A percentile compares a stretch with the other conserved stretches of the same genome.
Evolutionary conservation across 1,284 basidiomycete genomes (phyloP).

Genomic region (Puccinia triticina): DNA sequence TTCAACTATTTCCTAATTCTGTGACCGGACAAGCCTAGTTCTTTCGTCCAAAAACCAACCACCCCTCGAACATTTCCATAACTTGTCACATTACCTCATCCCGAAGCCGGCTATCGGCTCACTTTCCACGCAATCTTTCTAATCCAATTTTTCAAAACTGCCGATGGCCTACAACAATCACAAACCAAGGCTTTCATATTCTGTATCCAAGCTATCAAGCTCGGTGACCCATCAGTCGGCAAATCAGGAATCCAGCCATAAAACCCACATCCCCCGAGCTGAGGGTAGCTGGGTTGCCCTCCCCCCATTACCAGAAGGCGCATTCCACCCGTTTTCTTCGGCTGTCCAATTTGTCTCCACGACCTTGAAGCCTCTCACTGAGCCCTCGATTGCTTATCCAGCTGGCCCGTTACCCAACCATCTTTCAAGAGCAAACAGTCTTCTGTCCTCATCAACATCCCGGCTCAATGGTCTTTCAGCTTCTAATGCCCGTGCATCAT

Average conservation of each 20-base stretch:
- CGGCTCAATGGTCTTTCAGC: neutral
- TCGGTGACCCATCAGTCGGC: neutral
- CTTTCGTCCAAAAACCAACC: neutral
- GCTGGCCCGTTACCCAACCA: constrained; percentile 28
- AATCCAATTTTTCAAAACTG: too few species aligned
- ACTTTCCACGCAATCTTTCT: too few species aligned
- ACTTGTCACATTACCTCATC: too few species aligned
- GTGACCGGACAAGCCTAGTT: neutral
- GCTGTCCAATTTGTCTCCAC: constrained; percentile 49
- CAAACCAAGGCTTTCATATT: neutral
- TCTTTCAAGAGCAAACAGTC: constrained; percentile 31
- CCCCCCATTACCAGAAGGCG: constrained; percentile 31
- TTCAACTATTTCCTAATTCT: neutral
- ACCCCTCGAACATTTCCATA: too few species aligned
- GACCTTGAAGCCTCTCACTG: constrained; percentile 31
- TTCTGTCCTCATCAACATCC: constrained; percentile 25
- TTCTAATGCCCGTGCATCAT: neutral
- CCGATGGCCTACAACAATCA: constrained; percentile 9
- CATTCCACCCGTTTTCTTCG: constrained; percentile 26
- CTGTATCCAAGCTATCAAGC: constrained; percentile 11
- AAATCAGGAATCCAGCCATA: neutral
- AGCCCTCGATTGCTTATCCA: constrained; percentile 36
- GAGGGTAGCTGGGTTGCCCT: constrained; percentile 37
- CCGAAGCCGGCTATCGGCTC: too few species aligned
- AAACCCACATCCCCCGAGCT: neutral